A percentile compares a stretch with the other conserved stretches of the same genome.
phyloP scores from a whole-genome alignment of 306 rosid species.

The Oemleria cerasiformis region DNA sequence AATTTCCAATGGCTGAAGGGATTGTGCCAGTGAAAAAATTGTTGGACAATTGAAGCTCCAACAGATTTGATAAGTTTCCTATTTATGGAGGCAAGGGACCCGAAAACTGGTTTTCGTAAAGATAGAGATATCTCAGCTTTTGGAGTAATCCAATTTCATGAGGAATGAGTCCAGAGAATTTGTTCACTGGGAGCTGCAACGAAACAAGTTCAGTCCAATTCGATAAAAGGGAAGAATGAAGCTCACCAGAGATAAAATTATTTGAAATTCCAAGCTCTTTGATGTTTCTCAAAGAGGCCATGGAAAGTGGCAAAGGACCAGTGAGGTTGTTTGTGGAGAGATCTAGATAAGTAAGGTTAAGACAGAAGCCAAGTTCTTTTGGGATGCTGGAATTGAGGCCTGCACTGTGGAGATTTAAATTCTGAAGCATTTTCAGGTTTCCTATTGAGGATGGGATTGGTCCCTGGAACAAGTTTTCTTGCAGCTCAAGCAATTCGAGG shows the following conservation, averaged over 20 bases:
- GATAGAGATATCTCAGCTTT: background rate
- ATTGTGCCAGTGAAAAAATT: background rate
- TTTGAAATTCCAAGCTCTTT: background rate
- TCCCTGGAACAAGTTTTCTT: conserved; percentile 37
- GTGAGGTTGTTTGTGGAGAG: background rate
- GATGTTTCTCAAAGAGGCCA: background rate
- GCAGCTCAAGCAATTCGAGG: conserved; percentile 39
- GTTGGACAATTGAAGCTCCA: background rate
- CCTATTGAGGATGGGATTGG: conserved; percentile 46
- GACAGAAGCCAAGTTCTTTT: conserved; percentile 50
- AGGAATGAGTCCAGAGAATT: conserved; percentile 21
- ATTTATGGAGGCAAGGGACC: conserved; percentile 22
- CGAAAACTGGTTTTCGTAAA: conserved; percentile 8
- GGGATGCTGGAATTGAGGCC: conserved; percentile 44
- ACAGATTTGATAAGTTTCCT: conserved; percentile 26
- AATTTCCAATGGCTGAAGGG: conserved; percentile 2
- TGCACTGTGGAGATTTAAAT: conserved; percentile 26
- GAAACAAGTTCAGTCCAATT: conserved; percentile 42
- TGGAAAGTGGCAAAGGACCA: background rate
- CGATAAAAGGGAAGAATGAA: conserved; percentile 37
- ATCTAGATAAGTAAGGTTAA: background rate
- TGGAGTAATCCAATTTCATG: conserved; percentile 8
- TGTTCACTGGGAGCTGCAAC: conserved; percentile 36
- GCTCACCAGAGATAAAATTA: conserved; percentile 40
- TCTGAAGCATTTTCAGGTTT: conserved; percentile 26